These are phyloP conservation scores for Fusarium sp. DNA, from an alignment of 2,329 filamentous ascomycete genomes.

Conservation along the genomic window DNA sequence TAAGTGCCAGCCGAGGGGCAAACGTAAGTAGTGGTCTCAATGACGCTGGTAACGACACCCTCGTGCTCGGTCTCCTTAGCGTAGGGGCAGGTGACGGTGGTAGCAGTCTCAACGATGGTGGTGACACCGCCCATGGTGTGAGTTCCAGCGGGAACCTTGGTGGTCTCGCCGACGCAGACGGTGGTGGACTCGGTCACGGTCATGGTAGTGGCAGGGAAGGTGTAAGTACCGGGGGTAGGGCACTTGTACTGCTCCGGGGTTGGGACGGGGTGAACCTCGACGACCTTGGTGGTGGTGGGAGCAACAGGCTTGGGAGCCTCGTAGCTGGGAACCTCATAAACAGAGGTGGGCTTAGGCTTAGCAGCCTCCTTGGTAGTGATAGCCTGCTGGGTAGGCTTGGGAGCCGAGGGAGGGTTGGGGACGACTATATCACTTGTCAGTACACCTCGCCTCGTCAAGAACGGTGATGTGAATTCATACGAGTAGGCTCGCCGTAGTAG, in stretches of 20 bases:
- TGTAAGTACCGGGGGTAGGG: conserved; percentile 78
- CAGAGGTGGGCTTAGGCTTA: conserved; percentile 28
- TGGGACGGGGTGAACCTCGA: conserved; percentile 62
- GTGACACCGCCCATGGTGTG: conserved; percentile 80
- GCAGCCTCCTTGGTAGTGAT: conserved; percentile 29
- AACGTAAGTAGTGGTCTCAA: conserved; percentile 77
- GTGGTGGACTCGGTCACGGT: conserved; percentile 76
- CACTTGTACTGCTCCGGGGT: conserved; percentile 66
- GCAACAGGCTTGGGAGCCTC: conserved; percentile 31
- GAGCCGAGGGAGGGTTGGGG: conserved; percentile 52
- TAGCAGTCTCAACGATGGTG: conserved; percentile 74
- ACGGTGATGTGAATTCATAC: conserved; percentile 59
- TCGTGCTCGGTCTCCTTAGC: conserved; percentile 71
- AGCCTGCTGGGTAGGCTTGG: conserved; percentile 38
- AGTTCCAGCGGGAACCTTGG: conserved; percentile 71
- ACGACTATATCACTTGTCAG: conserved; percentile 53
- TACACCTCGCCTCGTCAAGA: neutral
- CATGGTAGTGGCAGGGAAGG: conserved; percentile 78
- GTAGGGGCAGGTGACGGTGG: conserved; percentile 77
- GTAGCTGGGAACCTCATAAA: conserved; percentile 23
- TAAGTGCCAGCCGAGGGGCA: conserved; percentile 81
- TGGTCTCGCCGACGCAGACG: conserved; percentile 73
- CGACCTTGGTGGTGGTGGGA: conserved; percentile 54
- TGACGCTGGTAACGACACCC: conserved; percentile 72
- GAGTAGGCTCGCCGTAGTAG: conserved; percentile 73